Evolutionary conservation across 2,329 filamentous ascomycete species (phyloP).

Genomic region (Gremmenia infestans): DNA sequence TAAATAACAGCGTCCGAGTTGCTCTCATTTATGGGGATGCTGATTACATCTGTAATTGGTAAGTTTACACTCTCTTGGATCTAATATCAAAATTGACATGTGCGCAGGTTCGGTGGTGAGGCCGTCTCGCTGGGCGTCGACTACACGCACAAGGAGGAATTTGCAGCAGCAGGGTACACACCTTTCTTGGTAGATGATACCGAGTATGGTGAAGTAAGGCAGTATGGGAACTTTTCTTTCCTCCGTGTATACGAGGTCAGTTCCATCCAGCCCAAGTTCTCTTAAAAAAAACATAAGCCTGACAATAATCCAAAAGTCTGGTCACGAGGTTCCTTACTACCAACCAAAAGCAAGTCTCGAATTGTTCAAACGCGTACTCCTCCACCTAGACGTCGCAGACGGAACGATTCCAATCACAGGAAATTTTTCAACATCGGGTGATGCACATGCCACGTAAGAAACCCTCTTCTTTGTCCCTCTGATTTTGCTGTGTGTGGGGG

Average conservation of each 20-base stretch:
- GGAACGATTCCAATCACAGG: conserved; percentile 31
- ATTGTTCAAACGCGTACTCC: conserved; percentile 27
- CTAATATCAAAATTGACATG: background rate
- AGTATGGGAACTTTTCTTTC: conserved; percentile 47
- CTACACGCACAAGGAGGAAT: conserved; percentile 40
- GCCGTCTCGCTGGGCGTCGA: conserved; percentile 49
- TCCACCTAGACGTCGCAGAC: conserved; percentile 36
- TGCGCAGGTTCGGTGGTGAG: conserved; percentile 48
- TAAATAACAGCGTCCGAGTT: conserved; percentile 46
- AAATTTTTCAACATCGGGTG: conserved; percentile 19
- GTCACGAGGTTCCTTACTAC: conserved; percentile 24
- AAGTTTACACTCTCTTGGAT: background rate
- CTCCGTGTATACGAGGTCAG: conserved; percentile 25
- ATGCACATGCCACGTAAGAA: conserved; percentile 13
- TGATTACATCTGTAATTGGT: conserved; percentile 25
- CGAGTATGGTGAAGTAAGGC: conserved; percentile 52
- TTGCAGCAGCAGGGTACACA: conserved; percentile 50
- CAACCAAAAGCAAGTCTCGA: conserved; percentile 25
- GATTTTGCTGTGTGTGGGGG: too few relatives aligned
- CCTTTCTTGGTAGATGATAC: conserved; percentile 50
- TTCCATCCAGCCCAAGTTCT: background rate
- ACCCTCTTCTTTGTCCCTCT: too few relatives aligned
- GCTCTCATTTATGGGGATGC: conserved; percentile 53
- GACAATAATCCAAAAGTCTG: conserved; percentile 1
- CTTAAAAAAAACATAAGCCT: background rate